phyloP scores from a whole-genome alignment of 164 flowering plant species.

The Sextonia rubra region DNA sequence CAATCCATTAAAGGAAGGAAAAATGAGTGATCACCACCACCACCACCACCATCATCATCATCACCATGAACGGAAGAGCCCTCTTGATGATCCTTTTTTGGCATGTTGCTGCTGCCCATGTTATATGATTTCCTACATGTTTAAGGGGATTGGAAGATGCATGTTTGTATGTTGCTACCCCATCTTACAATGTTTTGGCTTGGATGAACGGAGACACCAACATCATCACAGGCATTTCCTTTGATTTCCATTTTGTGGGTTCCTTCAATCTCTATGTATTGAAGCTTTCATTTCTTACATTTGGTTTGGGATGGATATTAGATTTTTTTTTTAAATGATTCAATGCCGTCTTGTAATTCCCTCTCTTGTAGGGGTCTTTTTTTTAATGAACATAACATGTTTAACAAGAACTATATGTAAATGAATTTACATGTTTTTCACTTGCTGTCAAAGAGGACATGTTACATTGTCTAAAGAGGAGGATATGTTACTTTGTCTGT shows the following conservation, averaged over 20 bases:
- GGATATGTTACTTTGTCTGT: no score
- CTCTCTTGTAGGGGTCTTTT: no score
- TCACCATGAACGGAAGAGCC: conserved; percentile 18
- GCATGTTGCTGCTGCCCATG: conserved; percentile 51
- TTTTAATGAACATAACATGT: no score
- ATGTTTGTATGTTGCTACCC: conserved; percentile 36
- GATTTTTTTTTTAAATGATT: no score
- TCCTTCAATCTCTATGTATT: no score
- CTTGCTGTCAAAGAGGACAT: no score
- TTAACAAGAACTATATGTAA: no score
- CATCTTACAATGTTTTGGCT: conserved; percentile 38
- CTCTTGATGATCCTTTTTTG: conserved; percentile 24
- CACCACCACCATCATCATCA: conserved; percentile 15
- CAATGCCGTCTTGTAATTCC: no score
- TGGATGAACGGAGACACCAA: background rate
- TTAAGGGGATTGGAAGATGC: background rate
- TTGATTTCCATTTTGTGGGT: conserved; percentile 10
- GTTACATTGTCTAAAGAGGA: no score
- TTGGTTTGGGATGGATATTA: background rate
- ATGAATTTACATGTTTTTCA: no score
- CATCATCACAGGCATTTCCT: background rate
- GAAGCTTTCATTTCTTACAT: background rate
- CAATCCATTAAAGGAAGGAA: conserved; percentile 1
- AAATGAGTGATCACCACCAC: conserved; percentile 13
- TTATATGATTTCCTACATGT: conserved; percentile 20